These are phyloP conservation scores for Microdochium bolleyi DNA, from an alignment of 2,329 filamentous ascomycete genomes.

Conservation along the genomic window DNA sequence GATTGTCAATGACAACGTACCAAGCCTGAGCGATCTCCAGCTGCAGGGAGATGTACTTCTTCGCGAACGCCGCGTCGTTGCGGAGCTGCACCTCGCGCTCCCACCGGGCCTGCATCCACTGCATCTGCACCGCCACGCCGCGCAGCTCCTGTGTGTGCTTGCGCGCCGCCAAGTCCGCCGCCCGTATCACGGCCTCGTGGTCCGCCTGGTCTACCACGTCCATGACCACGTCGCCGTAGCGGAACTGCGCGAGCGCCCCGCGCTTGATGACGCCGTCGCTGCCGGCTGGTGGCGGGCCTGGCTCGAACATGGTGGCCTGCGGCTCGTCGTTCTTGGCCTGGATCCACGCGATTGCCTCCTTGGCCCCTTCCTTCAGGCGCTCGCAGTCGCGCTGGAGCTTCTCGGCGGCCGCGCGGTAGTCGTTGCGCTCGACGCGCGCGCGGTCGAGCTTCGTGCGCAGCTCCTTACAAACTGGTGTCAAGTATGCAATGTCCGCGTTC, in stretches of 20 bases:
- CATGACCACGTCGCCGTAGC: conserved; percentile 40
- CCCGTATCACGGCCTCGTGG: conserved; percentile 43
- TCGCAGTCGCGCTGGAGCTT: conserved; percentile 45
- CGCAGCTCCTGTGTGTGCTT: conserved; percentile 68
- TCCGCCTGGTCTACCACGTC: conserved; percentile 30
- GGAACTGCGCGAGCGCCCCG: conserved; percentile 17
- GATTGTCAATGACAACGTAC: conserved; percentile 47
- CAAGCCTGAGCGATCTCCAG: conserved; percentile 82
- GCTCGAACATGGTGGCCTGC: conserved; percentile 10
- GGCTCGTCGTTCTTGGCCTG: conserved; percentile 14
- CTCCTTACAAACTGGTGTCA: conserved; percentile 24
- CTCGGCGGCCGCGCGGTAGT: conserved; percentile 44
- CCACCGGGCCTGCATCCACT: conserved; percentile 79
- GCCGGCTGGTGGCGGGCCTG: conserved; percentile 7
- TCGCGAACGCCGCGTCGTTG: conserved; percentile 75
- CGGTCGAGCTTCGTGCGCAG: conserved; percentile 62
- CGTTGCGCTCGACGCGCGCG: conserved; percentile 56
- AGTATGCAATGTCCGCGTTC: conserved; percentile 12
- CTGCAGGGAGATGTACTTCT: conserved; percentile 72
- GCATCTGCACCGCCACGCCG: conserved; percentile 81
- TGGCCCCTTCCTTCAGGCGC: conserved; percentile 30
- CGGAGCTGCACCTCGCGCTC: conserved; percentile 75
- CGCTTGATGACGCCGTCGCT: conserved; percentile 10
- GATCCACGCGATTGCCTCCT: conserved; percentile 27
- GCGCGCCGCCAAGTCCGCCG: conserved; percentile 55